Conservation (phyloP, 768 basidiomycete species). For the Neoboletus magnificus region DNA sequence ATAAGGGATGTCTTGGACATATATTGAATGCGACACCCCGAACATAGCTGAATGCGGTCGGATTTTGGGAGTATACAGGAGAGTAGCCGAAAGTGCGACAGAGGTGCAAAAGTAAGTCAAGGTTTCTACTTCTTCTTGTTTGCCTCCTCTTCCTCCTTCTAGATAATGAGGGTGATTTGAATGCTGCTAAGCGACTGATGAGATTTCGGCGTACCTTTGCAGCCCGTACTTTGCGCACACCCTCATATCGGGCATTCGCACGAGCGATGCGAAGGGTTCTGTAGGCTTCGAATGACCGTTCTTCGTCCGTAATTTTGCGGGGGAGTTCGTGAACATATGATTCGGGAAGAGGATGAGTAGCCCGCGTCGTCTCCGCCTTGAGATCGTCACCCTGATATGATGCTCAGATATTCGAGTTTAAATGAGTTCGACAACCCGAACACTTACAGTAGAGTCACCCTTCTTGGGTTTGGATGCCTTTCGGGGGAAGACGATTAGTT, state of each 20-base stretch:
- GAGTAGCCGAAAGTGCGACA: slow-evolving; percentile 17
- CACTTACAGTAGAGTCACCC: slow-evolving; percentile 85
- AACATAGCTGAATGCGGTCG: slow-evolving; percentile 17
- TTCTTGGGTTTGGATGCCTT: slow-evolving; percentile 94
- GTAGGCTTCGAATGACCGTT: slow-evolving; percentile 88
- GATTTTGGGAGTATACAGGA: slow-evolving; percentile 38
- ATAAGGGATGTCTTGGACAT: slow-evolving; percentile 34
- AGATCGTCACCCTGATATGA: slow-evolving; percentile 72
- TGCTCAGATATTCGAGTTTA: slow-evolving; percentile 2
- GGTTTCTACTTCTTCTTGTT: slow-evolving; percentile 79
- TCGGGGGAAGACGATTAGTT: slow-evolving; percentile 95
- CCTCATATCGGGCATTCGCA: slow-evolving; percentile 79
- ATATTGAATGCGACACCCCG: background rate
- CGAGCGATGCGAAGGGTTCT: slow-evolving; percentile 82
- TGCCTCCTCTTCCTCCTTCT: slow-evolving; percentile 92
- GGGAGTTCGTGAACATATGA: slow-evolving; percentile 73
- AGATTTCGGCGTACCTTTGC: slow-evolving; percentile 61
- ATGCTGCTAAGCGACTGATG: background rate
- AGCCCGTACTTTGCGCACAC: slow-evolving; percentile 80
- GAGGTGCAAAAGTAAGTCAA: slow-evolving; percentile 17
- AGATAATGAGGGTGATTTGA: slow-evolving; percentile 19
- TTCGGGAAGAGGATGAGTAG: slow-evolving; percentile 62
- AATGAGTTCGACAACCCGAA: background rate
- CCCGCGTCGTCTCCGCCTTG: slow-evolving; percentile 70
- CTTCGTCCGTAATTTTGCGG: slow-evolving; percentile 88